phyloP scores from a whole-genome alignment of 805 yeast genomes.

The Ogataea nakhonphanomensis region DNA sequence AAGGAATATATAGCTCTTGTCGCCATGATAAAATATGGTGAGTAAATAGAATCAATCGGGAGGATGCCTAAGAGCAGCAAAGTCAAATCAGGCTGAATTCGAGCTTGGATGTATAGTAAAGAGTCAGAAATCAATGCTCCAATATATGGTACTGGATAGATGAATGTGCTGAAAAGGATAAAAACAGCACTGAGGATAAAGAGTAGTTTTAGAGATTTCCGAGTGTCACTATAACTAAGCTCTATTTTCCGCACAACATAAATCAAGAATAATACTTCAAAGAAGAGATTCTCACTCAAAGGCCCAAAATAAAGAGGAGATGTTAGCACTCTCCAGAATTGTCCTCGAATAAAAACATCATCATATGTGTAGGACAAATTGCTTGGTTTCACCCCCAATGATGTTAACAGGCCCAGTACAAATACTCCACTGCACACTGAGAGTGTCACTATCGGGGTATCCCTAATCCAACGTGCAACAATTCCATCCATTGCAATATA shows the following conservation, averaged over 20 bases:
- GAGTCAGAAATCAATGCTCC: conserved; percentile 38
- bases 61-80: conserved; percentile 40
- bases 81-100: conserved; percentile 40
- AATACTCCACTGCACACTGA: too few species aligned
- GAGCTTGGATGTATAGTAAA: conserved; percentile 45
- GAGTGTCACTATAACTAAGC: too few species aligned
- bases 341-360: conserved; percentile 37
- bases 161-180: conserved; percentile 30
- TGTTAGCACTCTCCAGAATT: conserved; percentile 36
- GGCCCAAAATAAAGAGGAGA: conserved; percentile 39
- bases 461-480: conserved; percentile 36
- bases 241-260: too few species aligned
- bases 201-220: too few species aligned
- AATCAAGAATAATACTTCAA: too few species aligned
- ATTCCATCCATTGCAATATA: too few species aligned
- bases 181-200: conserved; percentile 28
- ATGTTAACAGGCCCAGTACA: too few species aligned
- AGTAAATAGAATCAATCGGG: conserved; percentile 40
- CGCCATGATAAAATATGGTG: conserved; percentile 38
- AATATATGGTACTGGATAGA: conserved; percentile 31
- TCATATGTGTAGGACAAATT: conserved; percentile 37
- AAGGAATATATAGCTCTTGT: too few species aligned
- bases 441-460: conserved; percentile 46
- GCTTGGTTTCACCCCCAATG: conserved; percentile 1
- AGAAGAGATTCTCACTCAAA: conserved; percentile 17